Evolutionary conservation across 75 land plant species (phyloP).

Genomic region (Cunninghamia lanceolata): DNA sequence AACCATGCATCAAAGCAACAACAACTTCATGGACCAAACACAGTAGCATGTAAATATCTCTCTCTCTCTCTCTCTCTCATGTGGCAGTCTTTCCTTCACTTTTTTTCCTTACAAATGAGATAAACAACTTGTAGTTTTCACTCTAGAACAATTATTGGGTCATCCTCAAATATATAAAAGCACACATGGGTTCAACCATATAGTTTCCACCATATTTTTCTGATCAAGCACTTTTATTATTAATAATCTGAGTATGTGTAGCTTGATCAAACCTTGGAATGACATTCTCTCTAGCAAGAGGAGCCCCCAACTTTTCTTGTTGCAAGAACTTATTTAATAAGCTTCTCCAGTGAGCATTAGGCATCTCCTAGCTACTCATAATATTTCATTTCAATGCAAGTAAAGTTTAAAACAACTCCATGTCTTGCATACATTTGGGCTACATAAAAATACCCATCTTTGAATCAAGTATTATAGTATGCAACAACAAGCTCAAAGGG

Average conservation of each 20-base stretch:
- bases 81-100: no score
- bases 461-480: slow-evolving; percentile 66
- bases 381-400: slow-evolving; percentile 76
- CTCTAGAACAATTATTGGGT: slow-evolving; percentile 58
- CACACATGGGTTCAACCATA: slow-evolving; percentile 50
- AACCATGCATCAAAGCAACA: no score
- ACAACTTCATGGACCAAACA: no score
- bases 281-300: slow-evolving; percentile 79
- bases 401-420: slow-evolving; percentile 68
- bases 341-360: slow-evolving; percentile 62
- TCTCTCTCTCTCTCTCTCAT: no score
- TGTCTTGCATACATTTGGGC: slow-evolving; percentile 68
- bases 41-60: no score
- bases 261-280: slow-evolving; percentile 70
- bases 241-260: slow-evolving; percentile 59
- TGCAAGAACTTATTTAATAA: slow-evolving; percentile 66
- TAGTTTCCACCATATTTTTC: slow-evolving; percentile 20
- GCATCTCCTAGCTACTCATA: slow-evolving; percentile 74
- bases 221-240: slow-evolving; percentile 9
- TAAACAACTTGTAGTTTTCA: slow-evolving; percentile 73
- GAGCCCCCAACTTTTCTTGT: slow-evolving; percentile 45
- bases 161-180: slow-evolving; percentile 82
- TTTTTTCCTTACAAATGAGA: slow-evolving; percentile 42
- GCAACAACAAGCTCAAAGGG: slow-evolving; percentile 80
- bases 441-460: slow-evolving; percentile 67